Evolutionary conservation across 2,329 filamentous ascomycete genomes (phyloP), one percentile per base, ranked within the genome.

Genomic region (Macrophomina phaseolina): DNA sequence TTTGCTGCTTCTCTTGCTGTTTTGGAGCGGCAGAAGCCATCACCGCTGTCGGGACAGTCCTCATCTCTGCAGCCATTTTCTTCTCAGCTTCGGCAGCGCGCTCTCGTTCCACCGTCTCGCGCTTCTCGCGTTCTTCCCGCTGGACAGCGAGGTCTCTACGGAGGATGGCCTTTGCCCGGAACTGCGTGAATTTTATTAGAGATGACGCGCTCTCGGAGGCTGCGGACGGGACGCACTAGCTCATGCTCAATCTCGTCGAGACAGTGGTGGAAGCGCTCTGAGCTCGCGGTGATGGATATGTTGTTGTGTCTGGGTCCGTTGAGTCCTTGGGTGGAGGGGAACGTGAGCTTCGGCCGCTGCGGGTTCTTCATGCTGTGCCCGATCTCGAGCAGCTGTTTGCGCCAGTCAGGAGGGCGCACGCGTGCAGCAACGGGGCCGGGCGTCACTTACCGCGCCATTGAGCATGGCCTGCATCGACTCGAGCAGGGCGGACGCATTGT

Each of bases 221-320:
- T 4, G 28, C n/a, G 1, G 58, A 38, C 16, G 5, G 16, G 14
- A 70, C 77, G 30, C 70, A 81, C 78, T 48, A 85, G 72, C 64
- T 85, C 79, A 52, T 77, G 76, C 70, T 85, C 83, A 14, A 86
- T 76, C 67, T 81, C 76, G 73, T 86, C 83, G n/a, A 85, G 79
- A n/a, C 81, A 80, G 55, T 82, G 78, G 70, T 86, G 81, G 68
- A 83, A 85, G 69, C 78, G 75, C 40, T 77, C 75, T 16, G 77
- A 74, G 34, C 81, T 81, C 16, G 71, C 72, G 2, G 82, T 79
- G 14, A 85, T 72, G 48, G 73, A 76, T 61, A 80, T 75, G 68
- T 79, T 73, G 61, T 72, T 75, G 69, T 70, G 73, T 73, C 75
- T 77, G 38, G 79, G 75, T 42, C 83, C 80, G 46, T 77, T 78